Percentiles rank a stretch among this genome's conserved stretches.
phyloP scores from a whole-genome alignment of 148 eudicot species.

The Chenopodium quinoa region DNA sequence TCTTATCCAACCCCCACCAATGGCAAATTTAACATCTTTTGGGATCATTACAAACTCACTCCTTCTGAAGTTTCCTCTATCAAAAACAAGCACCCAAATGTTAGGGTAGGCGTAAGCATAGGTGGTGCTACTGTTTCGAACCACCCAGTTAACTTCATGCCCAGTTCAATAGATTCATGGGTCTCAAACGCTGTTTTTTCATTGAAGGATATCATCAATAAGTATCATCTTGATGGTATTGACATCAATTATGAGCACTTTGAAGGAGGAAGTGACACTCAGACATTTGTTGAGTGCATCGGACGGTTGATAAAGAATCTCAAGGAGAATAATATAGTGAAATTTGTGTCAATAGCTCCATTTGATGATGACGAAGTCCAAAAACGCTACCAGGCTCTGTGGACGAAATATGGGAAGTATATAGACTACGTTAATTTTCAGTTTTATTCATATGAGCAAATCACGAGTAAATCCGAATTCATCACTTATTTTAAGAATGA shows the following conservation, averaged over 20 bases:
- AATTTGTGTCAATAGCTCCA: constrained; percentile 46
- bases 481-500: constrained; percentile 33
- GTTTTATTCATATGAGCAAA: constrained; percentile 46
- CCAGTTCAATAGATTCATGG: constrained; percentile 38
- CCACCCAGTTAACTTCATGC: constrained; percentile 34
- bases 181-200: constrained; percentile 45
- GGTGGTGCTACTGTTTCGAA: constrained; percentile 36
- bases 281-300: constrained; percentile 40
- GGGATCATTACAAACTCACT: constrained; percentile 40
- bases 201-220: constrained; percentile 27
- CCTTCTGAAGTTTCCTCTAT: constrained; percentile 34
- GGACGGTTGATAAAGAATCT: constrained; percentile 38
- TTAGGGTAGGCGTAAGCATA: constrained; percentile 40
- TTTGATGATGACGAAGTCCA: constrained; percentile 35
- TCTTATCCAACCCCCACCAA: constrained; percentile 43
- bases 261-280: constrained; percentile 14
- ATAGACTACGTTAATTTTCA: constrained; percentile 52
- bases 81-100: constrained; percentile 35
- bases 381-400: constrained; percentile 21
- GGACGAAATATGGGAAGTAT: constrained; percentile 33
- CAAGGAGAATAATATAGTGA: constrained; percentile 29
- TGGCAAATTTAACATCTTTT: constrained; percentile 45
- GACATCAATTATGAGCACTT: constrained; percentile 53
- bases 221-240: constrained; percentile 37
- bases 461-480: constrained; percentile 33